phyloP scores from a whole-genome alignment of 306 rosid genomes.

The Vicia faba region DNA sequence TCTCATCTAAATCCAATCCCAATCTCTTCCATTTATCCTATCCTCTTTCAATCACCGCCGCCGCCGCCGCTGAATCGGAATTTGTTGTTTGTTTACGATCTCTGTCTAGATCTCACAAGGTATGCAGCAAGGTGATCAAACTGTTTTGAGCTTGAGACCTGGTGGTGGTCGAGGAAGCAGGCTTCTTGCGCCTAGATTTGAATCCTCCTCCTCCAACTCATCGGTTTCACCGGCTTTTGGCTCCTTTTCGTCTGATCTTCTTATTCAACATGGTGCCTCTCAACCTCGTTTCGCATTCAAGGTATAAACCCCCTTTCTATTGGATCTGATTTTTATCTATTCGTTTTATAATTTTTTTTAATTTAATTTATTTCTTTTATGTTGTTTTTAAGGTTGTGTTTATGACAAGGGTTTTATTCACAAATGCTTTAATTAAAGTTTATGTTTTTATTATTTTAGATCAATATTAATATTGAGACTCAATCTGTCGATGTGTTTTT shows the following conservation, averaged over 20 bases:
- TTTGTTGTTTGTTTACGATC: conserved; percentile 19
- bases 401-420: not conserved
- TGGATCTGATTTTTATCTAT: conserved; percentile 47
- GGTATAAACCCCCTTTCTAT: conserved; percentile 46
- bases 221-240: conserved; percentile 60
- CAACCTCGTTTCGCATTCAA: conserved; percentile 53
- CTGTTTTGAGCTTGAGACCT: conserved; percentile 95
- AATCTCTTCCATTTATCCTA: not conserved
- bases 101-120: conserved; percentile 65
- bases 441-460: conserved; percentile 17
- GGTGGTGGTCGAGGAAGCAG: conserved; percentile 92
- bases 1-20: not conserved
- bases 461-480: not conserved
- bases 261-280: conserved; percentile 64
- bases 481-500: not conserved
- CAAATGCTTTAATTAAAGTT: not conserved
- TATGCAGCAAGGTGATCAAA: conserved; percentile 98
- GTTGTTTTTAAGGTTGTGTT: not conserved
- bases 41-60: not conserved
- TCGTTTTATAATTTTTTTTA: not conserved
- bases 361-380: not conserved
- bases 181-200: conserved; percentile 75
- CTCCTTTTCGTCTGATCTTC: conserved; percentile 70
- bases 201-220: conserved; percentile 58
- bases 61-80: conserved; percentile 55